Conservation (phyloP, 1,284 basidiomycete genomes). For the Ceratobasidium sp. region DNA sequence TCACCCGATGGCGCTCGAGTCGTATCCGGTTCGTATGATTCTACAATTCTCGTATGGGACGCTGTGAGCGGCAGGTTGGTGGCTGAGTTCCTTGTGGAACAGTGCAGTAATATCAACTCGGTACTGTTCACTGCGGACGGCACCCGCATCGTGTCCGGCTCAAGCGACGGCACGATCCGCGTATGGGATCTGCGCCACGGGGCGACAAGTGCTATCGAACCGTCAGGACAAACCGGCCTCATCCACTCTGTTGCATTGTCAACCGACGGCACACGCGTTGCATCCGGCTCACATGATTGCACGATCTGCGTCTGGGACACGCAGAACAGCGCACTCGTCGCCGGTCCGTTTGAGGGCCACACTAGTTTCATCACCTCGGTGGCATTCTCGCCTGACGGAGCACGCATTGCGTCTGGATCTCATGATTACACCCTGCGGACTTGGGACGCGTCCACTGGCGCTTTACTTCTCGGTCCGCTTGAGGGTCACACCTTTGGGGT, state of each 20-base stretch:
- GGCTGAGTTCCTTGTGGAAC: neutral
- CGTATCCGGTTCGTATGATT: too few species aligned
- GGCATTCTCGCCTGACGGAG: too few species aligned
- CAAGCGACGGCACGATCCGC: conserved; percentile 1
- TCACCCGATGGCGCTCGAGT: too few species aligned
- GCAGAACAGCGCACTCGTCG: too few species aligned
- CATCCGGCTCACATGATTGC: neutral
- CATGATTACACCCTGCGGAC: too few species aligned
- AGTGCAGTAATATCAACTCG: neutral
- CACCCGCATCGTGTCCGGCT: conserved; percentile 13
- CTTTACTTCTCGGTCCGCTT: neutral
- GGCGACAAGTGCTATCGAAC: neutral
- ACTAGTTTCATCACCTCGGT: too few species aligned
- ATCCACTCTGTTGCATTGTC: neutral
- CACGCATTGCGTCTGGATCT: too few species aligned
- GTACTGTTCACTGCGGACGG: conserved; percentile 11
- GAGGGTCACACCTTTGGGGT: neutral
- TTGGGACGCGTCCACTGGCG: too few species aligned
- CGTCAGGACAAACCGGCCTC: neutral
- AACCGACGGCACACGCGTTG: neutral
- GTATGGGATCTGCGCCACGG: conserved; percentile 38
- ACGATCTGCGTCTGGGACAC: too few species aligned
- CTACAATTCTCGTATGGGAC: conserved; percentile 32
- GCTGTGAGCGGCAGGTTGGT: neutral
- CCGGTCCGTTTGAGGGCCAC: too few species aligned